A percentile compares a stretch with the other conserved stretches of the same genome.
Evolutionary conservation across 177 flowering plant genomes (phyloP).

Genomic region (Vitis hybrid): DNA sequence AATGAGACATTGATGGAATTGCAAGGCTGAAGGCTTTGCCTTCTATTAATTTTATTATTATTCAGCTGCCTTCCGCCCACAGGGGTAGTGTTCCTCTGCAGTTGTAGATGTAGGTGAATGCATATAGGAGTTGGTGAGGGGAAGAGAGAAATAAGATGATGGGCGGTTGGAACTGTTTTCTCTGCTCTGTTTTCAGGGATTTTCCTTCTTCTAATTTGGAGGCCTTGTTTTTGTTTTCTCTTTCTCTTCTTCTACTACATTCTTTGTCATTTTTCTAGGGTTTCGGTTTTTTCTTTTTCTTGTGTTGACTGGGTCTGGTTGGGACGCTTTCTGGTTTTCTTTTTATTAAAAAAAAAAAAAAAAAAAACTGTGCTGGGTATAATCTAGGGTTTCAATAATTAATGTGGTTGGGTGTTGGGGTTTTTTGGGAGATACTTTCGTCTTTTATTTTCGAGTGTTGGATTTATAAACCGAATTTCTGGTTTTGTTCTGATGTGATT

Average conservation of each 20-base stretch:
- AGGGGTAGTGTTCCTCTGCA: too few relatives aligned
- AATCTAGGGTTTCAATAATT: neutral
- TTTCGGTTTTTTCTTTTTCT: neutral
- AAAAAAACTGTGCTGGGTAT: neutral
- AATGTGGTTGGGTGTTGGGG: neutral
- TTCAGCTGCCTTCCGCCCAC: too few relatives aligned
- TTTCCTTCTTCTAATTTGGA: neutral
- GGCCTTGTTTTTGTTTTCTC: neutral
- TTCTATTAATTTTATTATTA: too few relatives aligned
- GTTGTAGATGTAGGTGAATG: neutral
- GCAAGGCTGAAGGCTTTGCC: neutral
- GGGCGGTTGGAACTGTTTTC: neutral
- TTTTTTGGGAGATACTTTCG: neutral
- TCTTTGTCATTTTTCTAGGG: conserved; percentile 1
- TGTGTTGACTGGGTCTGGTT: neutral
- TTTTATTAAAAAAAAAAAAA: neutral
- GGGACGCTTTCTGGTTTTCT: neutral
- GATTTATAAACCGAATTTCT: neutral
- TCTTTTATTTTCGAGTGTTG: neutral
- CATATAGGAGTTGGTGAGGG: neutral
- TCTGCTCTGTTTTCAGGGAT: neutral
- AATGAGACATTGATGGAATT: conserved; percentile 19
- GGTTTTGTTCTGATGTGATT: conserved; percentile 9
- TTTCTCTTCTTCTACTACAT: neutral
- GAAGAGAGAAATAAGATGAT: neutral